Conservation (phyloP, 192 early-diverging fungal species). For the Oehlia diaphana region DNA sequence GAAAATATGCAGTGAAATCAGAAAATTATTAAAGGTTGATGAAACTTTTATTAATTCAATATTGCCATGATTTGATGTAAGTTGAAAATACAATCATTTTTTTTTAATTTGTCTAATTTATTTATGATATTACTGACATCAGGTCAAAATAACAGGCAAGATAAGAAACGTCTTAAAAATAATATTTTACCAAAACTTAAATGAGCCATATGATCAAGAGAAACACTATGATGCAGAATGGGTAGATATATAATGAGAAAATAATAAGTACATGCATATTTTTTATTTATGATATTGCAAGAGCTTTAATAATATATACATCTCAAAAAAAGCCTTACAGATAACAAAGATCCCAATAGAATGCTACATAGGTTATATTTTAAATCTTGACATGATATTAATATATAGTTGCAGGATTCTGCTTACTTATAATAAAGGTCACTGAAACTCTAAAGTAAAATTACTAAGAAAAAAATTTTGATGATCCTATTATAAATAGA, state of each 20-base stretch:
- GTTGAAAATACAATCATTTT: constrained; percentile 10
- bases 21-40: constrained; percentile 28
- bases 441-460: too few relatives aligned
- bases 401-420: too few relatives aligned
- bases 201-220: constrained; percentile 25
- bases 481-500: too few relatives aligned
- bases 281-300: too few relatives aligned
- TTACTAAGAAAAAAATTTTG: too few relatives aligned
- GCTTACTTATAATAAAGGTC: too few relatives aligned
- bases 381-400: constrained; percentile 29
- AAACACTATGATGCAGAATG: constrained; percentile 33
- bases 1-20: constrained; percentile 20
- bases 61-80: constrained; percentile 27
- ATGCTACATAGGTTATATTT: constrained; percentile 19
- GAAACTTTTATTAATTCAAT: constrained; percentile 27
- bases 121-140: constrained; percentile 26
- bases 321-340: constrained; percentile 22
- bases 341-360: constrained; percentile 28
- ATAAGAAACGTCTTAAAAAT: constrained; percentile 26
- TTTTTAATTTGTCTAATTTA: constrained; percentile 24
- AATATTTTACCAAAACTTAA: constrained; percentile 20
- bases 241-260: neutral
- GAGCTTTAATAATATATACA: too few relatives aligned
- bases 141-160: constrained; percentile 27
- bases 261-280: too few relatives aligned